Evolutionary conservation across 2,329 filamentous ascomycete genomes (phyloP).

Genomic region (Scytalidium lignicola): DNA sequence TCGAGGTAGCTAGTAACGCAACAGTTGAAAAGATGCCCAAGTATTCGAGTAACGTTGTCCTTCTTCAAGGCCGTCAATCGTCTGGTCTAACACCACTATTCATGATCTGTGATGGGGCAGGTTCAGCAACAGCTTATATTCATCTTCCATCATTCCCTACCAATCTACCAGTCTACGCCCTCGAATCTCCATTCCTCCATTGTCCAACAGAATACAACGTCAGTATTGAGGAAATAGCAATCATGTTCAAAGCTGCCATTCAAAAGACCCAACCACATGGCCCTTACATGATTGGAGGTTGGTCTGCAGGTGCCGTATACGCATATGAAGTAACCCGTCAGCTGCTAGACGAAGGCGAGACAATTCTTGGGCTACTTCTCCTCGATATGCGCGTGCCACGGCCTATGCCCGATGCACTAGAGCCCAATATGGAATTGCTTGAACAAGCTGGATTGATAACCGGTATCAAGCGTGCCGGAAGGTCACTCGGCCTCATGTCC

Average conservation of each 20-base stretch:
- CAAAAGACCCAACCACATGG: conserved; percentile 27
- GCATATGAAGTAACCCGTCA: conserved; percentile 30
- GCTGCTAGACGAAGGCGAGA: conserved; percentile 15
- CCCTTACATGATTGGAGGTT: conserved; percentile 33
- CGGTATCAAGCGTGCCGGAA: conserved; percentile 3
- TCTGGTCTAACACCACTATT: conserved; percentile 12
- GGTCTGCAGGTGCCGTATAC: conserved; percentile 32
- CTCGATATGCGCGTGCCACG: conserved; percentile 13
- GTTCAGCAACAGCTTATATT: conserved; percentile 18
- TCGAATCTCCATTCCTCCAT: conserved; percentile 20
- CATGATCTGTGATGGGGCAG: conserved; percentile 19
- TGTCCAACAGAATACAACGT: conserved; percentile 11
- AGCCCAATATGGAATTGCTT: conserved; percentile 4
- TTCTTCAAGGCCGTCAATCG: conserved; percentile 11
- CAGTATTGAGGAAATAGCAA: conserved; percentile 11
- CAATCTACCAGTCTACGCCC: conserved; percentile 18
- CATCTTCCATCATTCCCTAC: conserved; percentile 14
- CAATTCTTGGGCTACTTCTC: conserved; percentile 9
- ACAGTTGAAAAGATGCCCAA: too few relatives aligned
- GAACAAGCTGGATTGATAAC: conserved; percentile 4
- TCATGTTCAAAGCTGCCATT: conserved; percentile 14
- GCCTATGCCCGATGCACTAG: conserved; percentile 1
- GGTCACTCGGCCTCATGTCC: background rate
- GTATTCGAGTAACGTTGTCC: conserved; percentile 7
- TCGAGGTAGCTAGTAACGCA: too few relatives aligned